A percentile compares a stretch with the other conserved stretches of the same genome.
phyloP scores from a whole-genome alignment of 1,284 basidiomycete species.

The Moesziomyces sp. region DNA sequence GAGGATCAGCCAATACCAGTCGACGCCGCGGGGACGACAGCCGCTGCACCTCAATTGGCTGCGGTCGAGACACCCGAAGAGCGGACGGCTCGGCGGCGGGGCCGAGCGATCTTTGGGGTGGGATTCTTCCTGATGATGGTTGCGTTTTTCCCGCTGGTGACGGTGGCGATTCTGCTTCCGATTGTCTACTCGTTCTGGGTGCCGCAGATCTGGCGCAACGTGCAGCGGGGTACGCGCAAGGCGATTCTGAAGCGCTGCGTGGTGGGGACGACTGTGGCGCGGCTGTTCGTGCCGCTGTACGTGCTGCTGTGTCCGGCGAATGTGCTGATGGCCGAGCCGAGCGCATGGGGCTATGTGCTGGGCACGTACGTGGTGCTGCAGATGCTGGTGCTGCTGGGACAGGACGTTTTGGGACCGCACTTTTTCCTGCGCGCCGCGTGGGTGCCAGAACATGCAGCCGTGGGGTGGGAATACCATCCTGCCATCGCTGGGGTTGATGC shows the following conservation, averaged over 20 bases:
- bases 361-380: slow-evolving; percentile 76
- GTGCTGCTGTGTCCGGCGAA: slow-evolving; percentile 84
- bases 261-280: slow-evolving; percentile 79
- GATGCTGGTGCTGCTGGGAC: slow-evolving; percentile 76
- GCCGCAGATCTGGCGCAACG: slow-evolving; percentile 83
- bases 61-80: slow-evolving; percentile 8
- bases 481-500: slow-evolving; percentile 7
- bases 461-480: slow-evolving; percentile 42
- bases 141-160: slow-evolving; percentile 29
- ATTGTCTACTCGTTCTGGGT: slow-evolving; percentile 82
- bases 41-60: too few species aligned
- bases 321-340: slow-evolving; percentile 80
- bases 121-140: slow-evolving; percentile 28
- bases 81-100: slow-evolving; percentile 19
- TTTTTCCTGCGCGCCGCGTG: slow-evolving; percentile 77
- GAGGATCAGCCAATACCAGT: too few species aligned
- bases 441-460: slow-evolving; percentile 17
- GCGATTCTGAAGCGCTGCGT: slow-evolving; percentile 78
- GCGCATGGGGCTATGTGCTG: slow-evolving; percentile 77
- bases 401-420: slow-evolving; percentile 80
- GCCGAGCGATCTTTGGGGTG: slow-evolving; percentile 6
- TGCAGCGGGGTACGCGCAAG: slow-evolving; percentile 76
- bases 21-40: not conserved
- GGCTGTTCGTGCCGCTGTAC: slow-evolving; percentile 80
- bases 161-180: slow-evolving; percentile 73